Conservation (phyloP, 192 early-diverging fungal genomes). For the Linnemannia schmuckeri region DNA sequence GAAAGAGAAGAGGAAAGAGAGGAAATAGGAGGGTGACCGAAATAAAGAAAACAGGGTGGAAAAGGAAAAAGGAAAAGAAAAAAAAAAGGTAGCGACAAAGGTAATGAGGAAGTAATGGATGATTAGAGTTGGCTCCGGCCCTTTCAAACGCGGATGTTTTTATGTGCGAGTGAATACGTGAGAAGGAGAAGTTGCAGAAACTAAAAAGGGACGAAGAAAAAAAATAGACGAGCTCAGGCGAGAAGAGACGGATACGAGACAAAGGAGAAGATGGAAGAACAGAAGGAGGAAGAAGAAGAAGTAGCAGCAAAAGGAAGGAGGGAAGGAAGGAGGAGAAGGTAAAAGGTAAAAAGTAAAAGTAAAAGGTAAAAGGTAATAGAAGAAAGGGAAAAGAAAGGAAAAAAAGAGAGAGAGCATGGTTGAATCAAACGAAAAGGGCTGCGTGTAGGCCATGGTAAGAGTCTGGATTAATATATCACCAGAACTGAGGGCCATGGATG, state of each 20-base stretch:
- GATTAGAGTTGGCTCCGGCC: background rate
- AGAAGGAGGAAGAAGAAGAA: background rate
- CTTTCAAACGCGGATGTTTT: background rate
- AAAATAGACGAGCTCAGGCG: background rate
- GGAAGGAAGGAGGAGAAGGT: background rate
- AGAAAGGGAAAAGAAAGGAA: background rate
- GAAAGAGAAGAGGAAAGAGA: background rate
- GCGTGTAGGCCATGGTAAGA: background rate
- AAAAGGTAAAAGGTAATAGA: background rate
- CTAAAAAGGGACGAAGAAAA: background rate
- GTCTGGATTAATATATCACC: background rate
- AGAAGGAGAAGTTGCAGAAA: background rate
- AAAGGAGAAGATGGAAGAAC: background rate
- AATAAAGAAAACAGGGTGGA: background rate
- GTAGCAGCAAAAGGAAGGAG: background rate
- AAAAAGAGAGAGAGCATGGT: background rate
- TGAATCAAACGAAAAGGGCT: background rate
- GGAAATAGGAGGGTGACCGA: background rate
- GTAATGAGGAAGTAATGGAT: background rate
- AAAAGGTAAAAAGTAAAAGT: background rate
- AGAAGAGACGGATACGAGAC: background rate
- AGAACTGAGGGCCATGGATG: background rate
- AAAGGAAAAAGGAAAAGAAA: background rate
- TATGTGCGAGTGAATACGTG: background rate
- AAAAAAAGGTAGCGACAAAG: background rate